Conservation (phyloP, 495 filamentous ascomycete species). For the Copromyces sp. region DNA sequence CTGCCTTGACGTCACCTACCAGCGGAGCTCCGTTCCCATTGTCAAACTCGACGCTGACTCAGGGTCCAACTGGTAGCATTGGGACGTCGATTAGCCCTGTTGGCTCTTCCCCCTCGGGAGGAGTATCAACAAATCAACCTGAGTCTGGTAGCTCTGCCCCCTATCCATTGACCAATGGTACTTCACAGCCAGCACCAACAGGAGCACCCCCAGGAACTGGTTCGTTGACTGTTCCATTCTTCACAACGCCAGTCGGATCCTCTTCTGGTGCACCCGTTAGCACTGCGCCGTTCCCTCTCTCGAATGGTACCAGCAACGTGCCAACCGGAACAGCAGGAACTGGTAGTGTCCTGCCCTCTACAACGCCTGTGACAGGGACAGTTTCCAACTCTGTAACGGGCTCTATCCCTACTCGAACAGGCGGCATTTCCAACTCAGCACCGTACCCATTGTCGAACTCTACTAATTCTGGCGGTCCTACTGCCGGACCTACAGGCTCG, state of each 20-base stretch:
- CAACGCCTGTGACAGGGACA: conserved; percentile 3
- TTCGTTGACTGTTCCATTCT: not conserved
- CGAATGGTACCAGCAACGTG: not conserved
- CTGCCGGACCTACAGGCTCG: conserved; percentile 11
- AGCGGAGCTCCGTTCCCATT: conserved; percentile 15
- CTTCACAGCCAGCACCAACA: not conserved
- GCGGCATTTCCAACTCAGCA: conserved; percentile 8
- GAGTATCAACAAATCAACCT: not conserved
- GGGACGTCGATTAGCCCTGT: not conserved
- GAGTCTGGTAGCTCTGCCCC: not conserved
- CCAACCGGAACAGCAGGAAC: conserved; percentile 4
- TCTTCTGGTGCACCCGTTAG: not conserved
- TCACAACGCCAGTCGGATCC: not conserved
- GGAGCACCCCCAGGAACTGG: not conserved
- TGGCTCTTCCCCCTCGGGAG: not conserved
- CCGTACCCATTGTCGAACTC: conserved; percentile 20
- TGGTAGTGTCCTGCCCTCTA: not conserved
- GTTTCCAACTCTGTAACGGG: not conserved
- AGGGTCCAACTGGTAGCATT: not conserved
- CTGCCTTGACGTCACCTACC: not conserved
- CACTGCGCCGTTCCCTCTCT: not conserved
- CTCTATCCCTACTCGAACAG: not conserved
- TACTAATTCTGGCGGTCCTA: conserved; percentile 10
- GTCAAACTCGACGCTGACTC: conserved; percentile 10
- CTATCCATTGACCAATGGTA: conserved; percentile 9